Base-by-base conservation (phyloP, 2,329 filamentous ascomycete genomes). In the Alternaria burnsii region DNA sequence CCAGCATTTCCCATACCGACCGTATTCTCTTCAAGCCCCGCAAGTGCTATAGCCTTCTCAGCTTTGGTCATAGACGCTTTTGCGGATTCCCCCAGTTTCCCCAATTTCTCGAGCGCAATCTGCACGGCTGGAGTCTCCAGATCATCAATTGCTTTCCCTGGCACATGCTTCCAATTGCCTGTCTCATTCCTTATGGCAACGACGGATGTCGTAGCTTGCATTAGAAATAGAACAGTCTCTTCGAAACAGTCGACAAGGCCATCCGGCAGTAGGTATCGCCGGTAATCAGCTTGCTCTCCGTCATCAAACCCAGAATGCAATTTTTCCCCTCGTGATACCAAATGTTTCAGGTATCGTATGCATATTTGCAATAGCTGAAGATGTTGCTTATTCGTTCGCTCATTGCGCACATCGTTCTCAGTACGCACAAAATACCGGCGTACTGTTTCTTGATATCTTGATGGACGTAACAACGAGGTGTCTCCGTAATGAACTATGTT, bases 201-300 rank as follows among this genome's bases (percentile, higher is more conserved):
- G 5, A 63, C 18, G 3, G 57, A 54, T 28, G 52, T 51, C 9
- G 42, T 48, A 18, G 48, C 36, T 26, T 57, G 47, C 34, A 60
- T 51, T 1, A 60, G 32, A 38, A 63, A 63, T 18, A 60, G n/a
- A 4, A 28, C 36, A 22, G 53, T 63, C 12, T 40, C 57, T 38
- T 63, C 57, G n/a, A 63, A 60, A 41, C 57, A 63, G 20, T 55
- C 36, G 11, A 63, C 38, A 12, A 63, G 50, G 26, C 60, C 51
- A 20, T 51, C 55, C 5, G 57, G 61, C 12, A 63, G 42, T 14
- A 40, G 32, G 14, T 55, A 58, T 18, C 16, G 16, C 7, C 9
- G 34, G 2, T 18, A 4, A 36, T 43, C 51, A 5, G 24, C 14
- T n/a, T 24, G 9, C 3, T 20, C 22, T 9, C 18, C 41, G 11